Base-by-base conservation (phyloP, 352 stramenopile genomes). In the Phytophthora multivora region DNA sequence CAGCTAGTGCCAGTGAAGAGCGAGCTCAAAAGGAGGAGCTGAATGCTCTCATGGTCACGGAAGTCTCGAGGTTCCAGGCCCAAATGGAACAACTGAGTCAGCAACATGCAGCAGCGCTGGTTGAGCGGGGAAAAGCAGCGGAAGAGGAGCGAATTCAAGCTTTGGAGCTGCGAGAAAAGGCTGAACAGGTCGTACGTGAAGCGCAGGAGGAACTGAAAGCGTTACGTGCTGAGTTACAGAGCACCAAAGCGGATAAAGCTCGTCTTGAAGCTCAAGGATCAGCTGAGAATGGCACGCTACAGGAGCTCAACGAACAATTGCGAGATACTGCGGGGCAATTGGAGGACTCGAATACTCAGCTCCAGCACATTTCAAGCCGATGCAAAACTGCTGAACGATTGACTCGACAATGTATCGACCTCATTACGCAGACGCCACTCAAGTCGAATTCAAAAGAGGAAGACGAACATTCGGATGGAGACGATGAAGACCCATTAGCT, bases 21-120 rank as follows among this genome's bases (percentile, higher is more conserved):
- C 63, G 71, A 26, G 59, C 65, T 28, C 83, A 92, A 42, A 92
- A 90, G 48, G 77, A 89, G 46, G 77, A 90, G 47, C 69, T 92
- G 7, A 92, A 92, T 48, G 65, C 66, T 5, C 41, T 86, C 0
- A 81, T 91, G 71, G 47, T 70, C 5, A 33, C 63, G 23, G 78
- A 91, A 62, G 61, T 89, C 25, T 59, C 78, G 40, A 70, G 55
- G 18, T 83, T 88, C 16, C 54, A 73, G 30, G 31, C 67, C 13
- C 67, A 90, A 23, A 58, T 71, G 5, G 59, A 75, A 30, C 36
- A 62, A 42, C 50, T 86, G 19, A 58, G 71, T 1, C 65, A 66
- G 35, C 50, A 63, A 19, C 65, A 75, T 16, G 16, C 42, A 26
- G 15, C 45, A 40, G 45, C 31, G n/a, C 39, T 79, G 18, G 59